Evolutionary conservation across 2,329 filamentous ascomycete genomes (phyloP), one percentile per base, ranked within the genome.

Genomic region (Escovopsis weberi): DNA sequence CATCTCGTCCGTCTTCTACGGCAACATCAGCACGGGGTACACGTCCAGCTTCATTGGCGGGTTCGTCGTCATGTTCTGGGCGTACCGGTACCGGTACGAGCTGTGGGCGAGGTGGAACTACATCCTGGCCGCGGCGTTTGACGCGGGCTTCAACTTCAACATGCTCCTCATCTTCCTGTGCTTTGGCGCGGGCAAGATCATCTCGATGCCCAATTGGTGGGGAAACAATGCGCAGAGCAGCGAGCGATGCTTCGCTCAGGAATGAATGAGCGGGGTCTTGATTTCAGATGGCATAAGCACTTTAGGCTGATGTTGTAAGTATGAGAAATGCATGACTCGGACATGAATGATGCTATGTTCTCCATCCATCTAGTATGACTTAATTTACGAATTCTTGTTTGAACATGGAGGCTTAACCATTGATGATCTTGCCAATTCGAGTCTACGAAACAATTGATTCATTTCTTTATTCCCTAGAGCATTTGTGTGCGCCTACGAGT

Each of bases 201-300:
- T 77, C 7, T 62, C 57, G 12, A 78, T 78, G 74, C 73, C 74
- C n/a, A 54, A 74, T 46, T 79, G 75, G 75, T 79, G 74, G 73
- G 75, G 75, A 0, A 79, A 79, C 50, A 69, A 75, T 48, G 64
- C 57, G 26, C 59, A 64, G 15, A 72, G 61, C 42, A 68, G 70
- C 37, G 75, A 79, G 57, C 63, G 74, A 42, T 79, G 75, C 53
- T 79, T 78, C 62, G 70, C 71, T 3, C 47, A 74, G 33, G 26
- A 39, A 7, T 30, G 40, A 43, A 43, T 30, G 37, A 43, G 23
- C 23, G 23, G 4, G 28, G 28, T 32, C 7, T 26, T 45, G 43
- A 38, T 38, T 10, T 36, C 18, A 37, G 15, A 35, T 33, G 38
- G 28, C 28, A 23, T 23, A 12, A 37, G 35, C 23, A 37, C 6